Percentiles rank a stretch among this genome's conserved stretches.
These are phyloP conservation scores for Penicillium cosmopolitanum DNA, from an alignment of 495 filamentous ascomycete genomes.

Conservation along the genomic window DNA sequence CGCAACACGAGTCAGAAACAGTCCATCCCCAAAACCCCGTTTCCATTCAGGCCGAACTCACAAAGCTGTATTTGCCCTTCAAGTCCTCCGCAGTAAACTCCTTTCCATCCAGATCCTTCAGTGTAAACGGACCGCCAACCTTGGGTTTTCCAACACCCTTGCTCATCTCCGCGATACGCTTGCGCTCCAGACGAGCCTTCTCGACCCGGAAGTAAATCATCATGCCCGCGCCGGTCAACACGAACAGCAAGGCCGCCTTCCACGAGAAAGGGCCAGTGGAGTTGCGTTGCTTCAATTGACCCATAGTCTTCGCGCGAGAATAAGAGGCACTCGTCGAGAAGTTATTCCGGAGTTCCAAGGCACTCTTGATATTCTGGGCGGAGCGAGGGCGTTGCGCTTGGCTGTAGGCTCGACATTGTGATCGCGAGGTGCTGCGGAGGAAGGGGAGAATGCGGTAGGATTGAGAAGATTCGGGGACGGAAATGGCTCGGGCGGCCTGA, in stretches of 20 bases:
- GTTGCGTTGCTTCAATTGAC: constrained; percentile 46
- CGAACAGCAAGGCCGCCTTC: constrained; percentile 85
- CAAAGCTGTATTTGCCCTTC: constrained; percentile 83
- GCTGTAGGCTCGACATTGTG: constrained; percentile 32
- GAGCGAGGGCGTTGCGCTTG: constrained; percentile 34
- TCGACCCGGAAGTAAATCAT: constrained; percentile 89
- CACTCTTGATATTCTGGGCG: constrained; percentile 15
- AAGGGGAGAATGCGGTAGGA: constrained; percentile 23
- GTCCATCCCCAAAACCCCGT: background rate
- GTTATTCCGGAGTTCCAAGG: constrained; percentile 17
- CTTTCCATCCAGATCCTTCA: constrained; percentile 81
- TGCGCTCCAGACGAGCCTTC: constrained; percentile 84
- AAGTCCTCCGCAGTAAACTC: constrained; percentile 75
- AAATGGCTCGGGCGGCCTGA: constrained; percentile 28
- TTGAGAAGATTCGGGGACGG: constrained; percentile 25
- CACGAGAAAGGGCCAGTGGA: constrained; percentile 76
- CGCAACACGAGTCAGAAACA: background rate
- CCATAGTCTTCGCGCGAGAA: constrained; percentile 43
- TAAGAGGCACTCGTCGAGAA: constrained; percentile 41
- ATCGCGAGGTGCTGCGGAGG: constrained; percentile 25
- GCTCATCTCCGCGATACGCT: constrained; percentile 82
- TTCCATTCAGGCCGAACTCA: constrained; percentile 28
- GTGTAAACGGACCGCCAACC: constrained; percentile 83
- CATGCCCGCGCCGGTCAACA: constrained; percentile 73
- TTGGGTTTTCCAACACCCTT: constrained; percentile 93